Evolutionary conservation across 1,139 yeast genomes (phyloP).

Genomic region (Hemisphaericaspora subhashii): DNA sequence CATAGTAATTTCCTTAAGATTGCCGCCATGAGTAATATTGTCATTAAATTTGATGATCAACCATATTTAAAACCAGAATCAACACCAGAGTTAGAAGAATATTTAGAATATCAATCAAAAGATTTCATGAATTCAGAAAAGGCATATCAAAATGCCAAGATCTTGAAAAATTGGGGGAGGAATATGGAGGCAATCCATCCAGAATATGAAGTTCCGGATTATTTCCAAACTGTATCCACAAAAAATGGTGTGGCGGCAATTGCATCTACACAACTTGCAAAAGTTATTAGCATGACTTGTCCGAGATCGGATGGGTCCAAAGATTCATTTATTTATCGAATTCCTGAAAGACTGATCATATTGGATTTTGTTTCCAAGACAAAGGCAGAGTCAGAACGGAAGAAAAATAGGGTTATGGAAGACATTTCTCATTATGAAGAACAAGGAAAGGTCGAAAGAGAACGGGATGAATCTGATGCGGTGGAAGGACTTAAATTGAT

Average conservation of each 20-base stretch:
- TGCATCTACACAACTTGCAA: slow-evolving; percentile 33
- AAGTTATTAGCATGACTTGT: slow-evolving; percentile 37
- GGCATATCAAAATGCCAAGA: background rate
- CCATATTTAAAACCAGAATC: slow-evolving; percentile 42
- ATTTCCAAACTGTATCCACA: slow-evolving; percentile 40
- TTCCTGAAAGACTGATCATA: slow-evolving; percentile 72
- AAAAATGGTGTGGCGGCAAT: slow-evolving; percentile 47
- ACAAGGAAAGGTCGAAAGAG: slow-evolving; percentile 19
- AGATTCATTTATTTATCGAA: slow-evolving; percentile 54
- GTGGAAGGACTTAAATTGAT: slow-evolving; percentile 26
- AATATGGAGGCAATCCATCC: slow-evolving; percentile 25
- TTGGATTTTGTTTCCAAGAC: slow-evolving; percentile 67
- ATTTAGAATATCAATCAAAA: slow-evolving; percentile 23
- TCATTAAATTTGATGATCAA: slow-evolving; percentile 66
- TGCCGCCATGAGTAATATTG: slow-evolving; percentile 54
- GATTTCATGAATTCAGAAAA: background rate
- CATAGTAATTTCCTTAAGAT: slow-evolving; percentile 36
- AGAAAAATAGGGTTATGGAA: slow-evolving; percentile 28
- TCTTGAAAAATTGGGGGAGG: slow-evolving; percentile 16
- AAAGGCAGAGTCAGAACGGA: slow-evolving; percentile 30
- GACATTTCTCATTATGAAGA: slow-evolving; percentile 26
- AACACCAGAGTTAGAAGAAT: slow-evolving; percentile 27
- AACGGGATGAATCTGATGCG: slow-evolving; percentile 24
- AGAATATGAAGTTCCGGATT: slow-evolving; percentile 41
- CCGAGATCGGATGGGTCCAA: slow-evolving; percentile 26